Evolutionary conservation across 306 rosid species (phyloP).

Genomic region (Heteromeles arbutifolia): DNA sequence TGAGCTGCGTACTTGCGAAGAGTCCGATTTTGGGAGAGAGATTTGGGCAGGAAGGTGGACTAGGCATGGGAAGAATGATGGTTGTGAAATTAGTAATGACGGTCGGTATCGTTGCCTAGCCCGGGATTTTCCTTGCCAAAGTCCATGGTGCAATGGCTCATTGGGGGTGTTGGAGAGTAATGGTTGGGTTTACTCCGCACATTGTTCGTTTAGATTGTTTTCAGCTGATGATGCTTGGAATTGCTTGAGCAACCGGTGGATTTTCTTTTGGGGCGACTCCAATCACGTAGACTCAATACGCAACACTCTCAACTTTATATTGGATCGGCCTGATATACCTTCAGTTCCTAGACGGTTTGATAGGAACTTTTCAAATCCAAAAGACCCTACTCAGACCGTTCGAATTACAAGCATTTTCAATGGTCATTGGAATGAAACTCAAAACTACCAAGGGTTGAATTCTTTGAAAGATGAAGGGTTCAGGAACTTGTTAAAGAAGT

Average conservation of each 20-base stretch:
- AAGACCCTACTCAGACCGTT: slow-evolving; percentile 58
- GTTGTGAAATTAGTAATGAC: slow-evolving; percentile 52
- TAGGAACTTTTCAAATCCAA: slow-evolving; percentile 66
- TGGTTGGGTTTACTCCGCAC: slow-evolving; percentile 96
- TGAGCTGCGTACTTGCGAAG: slow-evolving; percentile 39
- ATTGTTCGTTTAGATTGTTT: slow-evolving; percentile 66
- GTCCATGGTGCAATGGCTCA: slow-evolving; percentile 83
- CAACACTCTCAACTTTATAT: slow-evolving; percentile 64
- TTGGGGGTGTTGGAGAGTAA: slow-evolving; percentile 79
- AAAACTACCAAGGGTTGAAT: slow-evolving; percentile 71
- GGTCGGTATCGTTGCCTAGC: slow-evolving; percentile 70
- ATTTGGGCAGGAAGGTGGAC: slow-evolving; percentile 94
- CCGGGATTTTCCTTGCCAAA: slow-evolving; percentile 52
- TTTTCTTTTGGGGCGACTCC: slow-evolving; percentile 96
- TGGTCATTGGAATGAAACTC: slow-evolving; percentile 91
- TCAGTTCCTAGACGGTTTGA: slow-evolving; percentile 79
- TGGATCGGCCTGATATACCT: slow-evolving; percentile 58
- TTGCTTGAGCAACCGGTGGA: slow-evolving; percentile 67
- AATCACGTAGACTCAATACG: slow-evolving; percentile 87
- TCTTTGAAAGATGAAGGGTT: slow-evolving; percentile 72
- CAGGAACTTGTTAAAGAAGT: slow-evolving; percentile 43
- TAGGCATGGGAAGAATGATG: slow-evolving; percentile 66
- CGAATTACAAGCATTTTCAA: slow-evolving; percentile 88
- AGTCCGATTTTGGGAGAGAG: slow-evolving; percentile 57
- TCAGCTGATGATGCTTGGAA: slow-evolving; percentile 72